Evolutionary conservation across 2,329 filamentous ascomycete genomes (phyloP).

Genomic region (Xylogone sp.): DNA sequence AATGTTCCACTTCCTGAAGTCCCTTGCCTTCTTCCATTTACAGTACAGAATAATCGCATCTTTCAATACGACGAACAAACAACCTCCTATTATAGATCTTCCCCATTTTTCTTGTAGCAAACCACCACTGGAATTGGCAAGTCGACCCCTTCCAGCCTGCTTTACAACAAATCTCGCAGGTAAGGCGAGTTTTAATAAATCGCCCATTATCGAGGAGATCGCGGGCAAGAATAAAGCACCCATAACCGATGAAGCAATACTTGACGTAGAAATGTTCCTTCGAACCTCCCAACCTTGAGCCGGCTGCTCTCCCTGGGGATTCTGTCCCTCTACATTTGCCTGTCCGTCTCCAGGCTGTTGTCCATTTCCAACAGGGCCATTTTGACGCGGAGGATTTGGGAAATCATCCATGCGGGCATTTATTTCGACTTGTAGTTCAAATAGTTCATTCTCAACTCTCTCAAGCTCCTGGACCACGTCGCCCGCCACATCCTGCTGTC

Average conservation of each 20-base stretch:
- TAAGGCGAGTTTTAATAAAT: constrained; percentile 64
- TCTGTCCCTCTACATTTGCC: neutral
- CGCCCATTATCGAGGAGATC: constrained; percentile 75
- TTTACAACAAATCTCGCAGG: constrained; percentile 63
- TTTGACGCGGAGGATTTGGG: neutral
- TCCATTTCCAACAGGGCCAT: neutral
- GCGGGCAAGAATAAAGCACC: constrained; percentile 77
- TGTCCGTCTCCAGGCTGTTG: neutral
- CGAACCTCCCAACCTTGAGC: constrained; percentile 14
- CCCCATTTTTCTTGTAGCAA: constrained; percentile 85
- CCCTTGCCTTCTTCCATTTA: constrained; percentile 58
- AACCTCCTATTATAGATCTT: constrained; percentile 82
- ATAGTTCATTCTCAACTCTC: constrained; percentile 36
- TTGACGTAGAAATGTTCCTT: constrained; percentile 41
- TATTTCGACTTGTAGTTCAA: constrained; percentile 23
- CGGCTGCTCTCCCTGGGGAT: neutral
- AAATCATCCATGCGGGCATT: constrained; percentile 22
- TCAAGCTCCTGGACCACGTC: constrained; percentile 35
- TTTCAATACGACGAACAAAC: constrained; percentile 81
- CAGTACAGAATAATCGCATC: constrained; percentile 58
- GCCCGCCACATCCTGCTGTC: constrained; percentile 13
- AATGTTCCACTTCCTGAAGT: constrained; percentile 50
- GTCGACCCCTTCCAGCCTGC: constrained; percentile 22
- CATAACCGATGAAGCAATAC: constrained; percentile 56
- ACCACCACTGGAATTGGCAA: constrained; percentile 34